Conservation (phyloP, 306 rosid genomes). For the Sechiopsis laciniata region DNA sequence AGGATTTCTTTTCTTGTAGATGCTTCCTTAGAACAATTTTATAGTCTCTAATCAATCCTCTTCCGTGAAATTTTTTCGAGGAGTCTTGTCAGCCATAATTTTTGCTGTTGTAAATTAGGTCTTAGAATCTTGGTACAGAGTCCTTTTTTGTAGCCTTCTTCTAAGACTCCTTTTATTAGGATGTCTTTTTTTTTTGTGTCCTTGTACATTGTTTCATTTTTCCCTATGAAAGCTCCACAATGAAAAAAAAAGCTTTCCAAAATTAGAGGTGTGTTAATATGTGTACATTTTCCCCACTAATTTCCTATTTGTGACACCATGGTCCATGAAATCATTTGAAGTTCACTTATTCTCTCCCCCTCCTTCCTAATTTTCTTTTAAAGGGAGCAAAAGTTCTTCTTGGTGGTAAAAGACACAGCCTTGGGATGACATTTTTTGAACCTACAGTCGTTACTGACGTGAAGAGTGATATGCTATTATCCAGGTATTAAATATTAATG, state of each 20-base stretch:
- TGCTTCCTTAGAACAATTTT: not conserved
- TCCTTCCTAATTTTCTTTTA: slow-evolving; percentile 27
- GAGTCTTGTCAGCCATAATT: not conserved
- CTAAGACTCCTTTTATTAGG: not conserved
- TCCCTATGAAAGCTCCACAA: not conserved
- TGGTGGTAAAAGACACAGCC: slow-evolving; percentile 90
- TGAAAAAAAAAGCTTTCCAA: not conserved
- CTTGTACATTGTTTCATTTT: not conserved
- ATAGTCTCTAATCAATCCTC: not conserved
- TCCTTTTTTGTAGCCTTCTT: not conserved
- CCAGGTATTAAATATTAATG: slow-evolving; percentile 47
- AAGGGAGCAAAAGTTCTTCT: slow-evolving; percentile 86
- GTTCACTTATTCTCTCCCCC: slow-evolving; percentile 8
- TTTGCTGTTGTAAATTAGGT: not conserved
- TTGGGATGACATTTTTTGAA: slow-evolving; percentile 82
- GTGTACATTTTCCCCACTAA: not conserved
- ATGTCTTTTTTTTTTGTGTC: not conserved
- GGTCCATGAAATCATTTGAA: not conserved
- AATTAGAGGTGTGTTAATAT: not conserved
- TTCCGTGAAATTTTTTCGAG: not conserved
- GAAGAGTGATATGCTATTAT: slow-evolving; percentile 61
- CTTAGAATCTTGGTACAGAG: not conserved
- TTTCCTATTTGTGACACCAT: not conserved
- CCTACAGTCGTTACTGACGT: slow-evolving; percentile 74
- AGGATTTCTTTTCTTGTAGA: not conserved